Evolutionary conservation across 805 yeast genomes (phyloP).

Genomic region (Zygotorulaspora florentina): DNA sequence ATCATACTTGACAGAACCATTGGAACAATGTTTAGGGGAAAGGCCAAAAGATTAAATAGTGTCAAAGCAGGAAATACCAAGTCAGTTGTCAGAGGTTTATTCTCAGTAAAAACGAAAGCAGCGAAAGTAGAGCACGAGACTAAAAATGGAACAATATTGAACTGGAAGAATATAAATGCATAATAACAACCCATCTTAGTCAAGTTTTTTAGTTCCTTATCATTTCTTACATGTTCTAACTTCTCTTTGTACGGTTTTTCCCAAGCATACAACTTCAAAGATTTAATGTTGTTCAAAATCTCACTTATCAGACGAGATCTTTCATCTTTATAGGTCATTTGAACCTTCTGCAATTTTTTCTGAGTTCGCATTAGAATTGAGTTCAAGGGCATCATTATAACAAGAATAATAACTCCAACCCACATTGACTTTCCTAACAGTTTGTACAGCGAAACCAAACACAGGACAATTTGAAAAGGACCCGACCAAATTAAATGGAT

Average conservation of each 20-base stretch:
- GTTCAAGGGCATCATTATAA: conserved; percentile 76
- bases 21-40: conserved; percentile 92
- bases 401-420: conserved; percentile 84
- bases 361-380: conserved; percentile 62
- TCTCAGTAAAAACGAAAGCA: conserved; percentile 57
- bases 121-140: conserved; percentile 91
- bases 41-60: conserved; percentile 78
- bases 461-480: conserved; percentile 78
- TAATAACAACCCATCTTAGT: conserved; percentile 66
- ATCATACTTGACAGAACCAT: conserved; percentile 80
- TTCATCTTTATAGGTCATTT: conserved; percentile 88
- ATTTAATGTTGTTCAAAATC: conserved; percentile 84
- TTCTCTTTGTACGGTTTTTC: conserved; percentile 77
- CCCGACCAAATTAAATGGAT: conserved; percentile 87
- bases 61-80: conserved; percentile 88
- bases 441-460: conserved; percentile 67
- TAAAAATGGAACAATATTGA: conserved; percentile 82
- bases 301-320: conserved; percentile 87
- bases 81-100: conserved; percentile 75
- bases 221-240: conserved; percentile 78
- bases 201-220: conserved; percentile 74
- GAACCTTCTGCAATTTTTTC: conserved; percentile 70
- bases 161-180: conserved; percentile 69
- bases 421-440: conserved; percentile 88
- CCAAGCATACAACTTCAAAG: conserved; percentile 94